Percentiles rank a stretch among this genome's conserved stretches.
These are phyloP conservation scores for Chernovozyma aurita DNA, from an alignment of 1,139 yeast species.

Conservation along the genomic window DNA sequence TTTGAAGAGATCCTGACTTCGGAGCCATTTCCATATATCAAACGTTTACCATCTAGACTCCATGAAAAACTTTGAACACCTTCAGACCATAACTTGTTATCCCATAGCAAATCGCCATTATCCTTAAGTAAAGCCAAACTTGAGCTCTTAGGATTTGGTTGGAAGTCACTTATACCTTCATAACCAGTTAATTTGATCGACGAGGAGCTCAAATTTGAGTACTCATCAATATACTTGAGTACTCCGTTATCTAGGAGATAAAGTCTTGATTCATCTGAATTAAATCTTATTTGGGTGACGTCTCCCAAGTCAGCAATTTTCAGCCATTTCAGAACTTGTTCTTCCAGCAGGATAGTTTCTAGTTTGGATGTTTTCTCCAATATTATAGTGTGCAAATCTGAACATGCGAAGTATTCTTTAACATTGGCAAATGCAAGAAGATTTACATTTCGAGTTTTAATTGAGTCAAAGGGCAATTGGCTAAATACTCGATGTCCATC, in stretches of 20 bases:
- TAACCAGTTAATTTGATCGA: not conserved
- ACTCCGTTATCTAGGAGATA: slow-evolving; percentile 17
- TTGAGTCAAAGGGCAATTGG: slow-evolving; percentile 19
- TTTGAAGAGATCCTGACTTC: slow-evolving; percentile 1
- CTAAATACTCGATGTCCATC: slow-evolving; percentile 27
- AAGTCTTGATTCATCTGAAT: slow-evolving; percentile 18
- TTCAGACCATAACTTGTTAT: slow-evolving; percentile 2
- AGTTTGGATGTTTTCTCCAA: slow-evolving; percentile 14
- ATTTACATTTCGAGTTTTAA: slow-evolving; percentile 16
- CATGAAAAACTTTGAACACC: slow-evolving; percentile 12
- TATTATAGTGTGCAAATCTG: slow-evolving; percentile 24
- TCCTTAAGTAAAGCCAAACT: not conserved
- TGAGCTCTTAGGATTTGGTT: not conserved
- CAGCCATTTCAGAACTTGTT: slow-evolving; percentile 1
- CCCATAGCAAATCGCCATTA: not conserved
- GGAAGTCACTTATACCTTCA: not conserved
- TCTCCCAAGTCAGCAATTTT: not conserved
- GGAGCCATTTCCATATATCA: slow-evolving; percentile 6
- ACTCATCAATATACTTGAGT: slow-evolving; percentile 6
- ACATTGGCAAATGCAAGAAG: slow-evolving; percentile 28
- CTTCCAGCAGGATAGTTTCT: not conserved
- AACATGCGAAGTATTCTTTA: slow-evolving; percentile 24
- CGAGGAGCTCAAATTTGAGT: not conserved
- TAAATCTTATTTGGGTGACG: slow-evolving; percentile 24
- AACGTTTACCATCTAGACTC: slow-evolving; percentile 10